A percentile compares a stretch with the other conserved stretches of the same genome.
These are phyloP conservation scores for Rutstroemia sydowiana DNA, from an alignment of 2,329 filamentous ascomycete genomes.

Conservation along the genomic window DNA sequence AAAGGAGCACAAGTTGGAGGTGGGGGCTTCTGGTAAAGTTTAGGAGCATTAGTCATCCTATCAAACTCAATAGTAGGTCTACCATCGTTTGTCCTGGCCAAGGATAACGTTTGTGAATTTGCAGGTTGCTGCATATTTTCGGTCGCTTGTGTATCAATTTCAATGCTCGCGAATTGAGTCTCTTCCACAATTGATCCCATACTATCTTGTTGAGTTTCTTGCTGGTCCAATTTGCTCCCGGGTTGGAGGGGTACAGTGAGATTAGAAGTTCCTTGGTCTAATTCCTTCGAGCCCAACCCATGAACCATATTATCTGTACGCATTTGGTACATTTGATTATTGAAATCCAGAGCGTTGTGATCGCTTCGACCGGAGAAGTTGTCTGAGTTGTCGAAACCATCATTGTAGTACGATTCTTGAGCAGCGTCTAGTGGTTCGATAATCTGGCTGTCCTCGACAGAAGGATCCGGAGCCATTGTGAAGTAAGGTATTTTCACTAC, in stretches of 20 bases:
- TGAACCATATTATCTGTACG: not conserved
- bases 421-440: not conserved
- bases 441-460: conserved; percentile 15
- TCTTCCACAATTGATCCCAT: conserved; percentile 15
- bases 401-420: not conserved
- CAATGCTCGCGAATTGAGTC: conserved; percentile 19
- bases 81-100: not conserved
- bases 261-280: not conserved
- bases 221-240: not conserved
- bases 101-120: not conserved
- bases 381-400: not conserved
- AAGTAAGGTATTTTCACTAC: not conserved
- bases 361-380: too few species aligned
- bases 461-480: not conserved
- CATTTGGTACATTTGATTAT: not conserved
- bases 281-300: not conserved
- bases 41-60: too few species aligned
- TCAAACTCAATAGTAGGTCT: not conserved
- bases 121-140: not conserved
- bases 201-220: conserved; percentile 7
- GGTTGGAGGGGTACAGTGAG: not conserved
- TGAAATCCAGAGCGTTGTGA: too few species aligned
- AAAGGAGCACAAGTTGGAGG: too few species aligned
- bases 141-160: conserved; percentile 13
- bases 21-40: too few species aligned